phyloP scores from a whole-genome alignment of 73 alveolate genomes.

The Paramecium sonneborni region DNA sequence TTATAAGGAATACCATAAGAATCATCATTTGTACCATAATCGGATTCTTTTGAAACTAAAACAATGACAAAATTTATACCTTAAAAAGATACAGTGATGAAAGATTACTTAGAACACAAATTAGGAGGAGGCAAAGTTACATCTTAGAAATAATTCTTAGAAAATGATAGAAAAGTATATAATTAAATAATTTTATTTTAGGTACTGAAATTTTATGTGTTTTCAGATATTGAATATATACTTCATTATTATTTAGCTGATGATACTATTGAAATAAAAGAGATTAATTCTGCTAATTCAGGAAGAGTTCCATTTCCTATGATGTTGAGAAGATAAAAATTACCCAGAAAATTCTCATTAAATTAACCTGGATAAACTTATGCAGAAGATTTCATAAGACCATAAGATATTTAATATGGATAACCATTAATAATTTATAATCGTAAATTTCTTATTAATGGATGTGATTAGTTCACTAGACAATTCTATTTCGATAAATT shows the following conservation, averaged over 20 bases:
- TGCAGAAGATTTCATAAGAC: slow-evolving; percentile 84
- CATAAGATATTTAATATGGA: slow-evolving; percentile 84
- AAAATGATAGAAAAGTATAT: slow-evolving; percentile 89
- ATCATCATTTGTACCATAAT: not conserved
- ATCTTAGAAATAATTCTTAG: slow-evolving; percentile 89
- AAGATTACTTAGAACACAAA: slow-evolving; percentile 88
- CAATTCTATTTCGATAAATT: slow-evolving; percentile 79
- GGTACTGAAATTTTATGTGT: slow-evolving; percentile 80
- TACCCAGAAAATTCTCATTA: slow-evolving; percentile 88
- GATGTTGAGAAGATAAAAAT: slow-evolving; percentile 86
- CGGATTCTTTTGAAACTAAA: not conserved
- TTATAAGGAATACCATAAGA: not conserved
- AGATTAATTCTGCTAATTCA: slow-evolving; percentile 87
- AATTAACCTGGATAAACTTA: slow-evolving; percentile 92
- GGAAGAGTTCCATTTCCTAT: slow-evolving; percentile 96
- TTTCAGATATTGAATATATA: slow-evolving; percentile 82
- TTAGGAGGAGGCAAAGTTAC: slow-evolving; percentile 96
- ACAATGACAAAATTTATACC: slow-evolving; percentile 56
- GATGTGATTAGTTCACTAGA: slow-evolving; percentile 92
- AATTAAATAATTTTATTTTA: not conserved
- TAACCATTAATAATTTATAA: slow-evolving; percentile 82
- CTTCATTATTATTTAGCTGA: slow-evolving; percentile 95
- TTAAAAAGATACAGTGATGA: slow-evolving; percentile 78
- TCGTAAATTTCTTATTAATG: slow-evolving; percentile 79
- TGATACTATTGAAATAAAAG: slow-evolving; percentile 94